These are phyloP conservation scores for Vanrija humicola DNA, from an alignment of 1,284 basidiomycete species.

Conservation along the genomic window DNA sequence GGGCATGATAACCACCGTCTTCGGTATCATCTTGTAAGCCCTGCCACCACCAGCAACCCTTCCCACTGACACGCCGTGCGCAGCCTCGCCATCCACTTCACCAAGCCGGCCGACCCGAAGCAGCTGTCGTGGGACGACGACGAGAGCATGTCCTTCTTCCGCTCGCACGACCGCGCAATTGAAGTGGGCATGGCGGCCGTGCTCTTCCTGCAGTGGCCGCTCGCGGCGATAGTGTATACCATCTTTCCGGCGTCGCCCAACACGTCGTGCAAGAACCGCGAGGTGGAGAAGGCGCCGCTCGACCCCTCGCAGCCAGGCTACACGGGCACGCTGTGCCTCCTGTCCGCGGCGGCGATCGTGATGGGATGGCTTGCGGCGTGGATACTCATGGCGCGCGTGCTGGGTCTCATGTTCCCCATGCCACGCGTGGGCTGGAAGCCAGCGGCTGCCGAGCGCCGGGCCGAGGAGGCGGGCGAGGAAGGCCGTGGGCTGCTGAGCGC, in stretches of 20 bases:
- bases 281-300: slow-evolving; percentile 17
- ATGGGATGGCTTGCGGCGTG: slow-evolving; percentile 30
- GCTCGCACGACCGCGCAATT: slow-evolving; percentile 17
- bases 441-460: neutral
- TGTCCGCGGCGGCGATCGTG: slow-evolving; percentile 21
- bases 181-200: slow-evolving; percentile 23
- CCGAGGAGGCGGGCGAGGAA: slow-evolving; percentile 3
- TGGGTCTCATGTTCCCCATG: slow-evolving; percentile 36
- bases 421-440: slow-evolving; percentile 14
- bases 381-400: slow-evolving; percentile 27
- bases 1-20: slow-evolving; percentile 11
- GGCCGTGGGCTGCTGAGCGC: neutral
- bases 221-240: slow-evolving; percentile 34
- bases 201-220: slow-evolving; percentile 36
- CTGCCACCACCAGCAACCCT: neutral
- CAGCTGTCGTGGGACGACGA: neutral
- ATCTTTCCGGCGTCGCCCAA: slow-evolving; percentile 31
- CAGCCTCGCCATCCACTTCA: slow-evolving; percentile 15
- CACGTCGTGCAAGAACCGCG: slow-evolving; percentile 31
- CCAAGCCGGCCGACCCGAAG: slow-evolving; percentile 1
- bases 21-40: slow-evolving; percentile 24
- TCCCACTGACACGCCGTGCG: slow-evolving; percentile 1
- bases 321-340: slow-evolving; percentile 16
- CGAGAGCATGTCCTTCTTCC: slow-evolving; percentile 1
- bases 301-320: neutral